These are phyloP conservation scores for Parascedosporium putredinis DNA, from an alignment of 2,329 filamentous ascomycete genomes.

Conservation along the genomic window DNA sequence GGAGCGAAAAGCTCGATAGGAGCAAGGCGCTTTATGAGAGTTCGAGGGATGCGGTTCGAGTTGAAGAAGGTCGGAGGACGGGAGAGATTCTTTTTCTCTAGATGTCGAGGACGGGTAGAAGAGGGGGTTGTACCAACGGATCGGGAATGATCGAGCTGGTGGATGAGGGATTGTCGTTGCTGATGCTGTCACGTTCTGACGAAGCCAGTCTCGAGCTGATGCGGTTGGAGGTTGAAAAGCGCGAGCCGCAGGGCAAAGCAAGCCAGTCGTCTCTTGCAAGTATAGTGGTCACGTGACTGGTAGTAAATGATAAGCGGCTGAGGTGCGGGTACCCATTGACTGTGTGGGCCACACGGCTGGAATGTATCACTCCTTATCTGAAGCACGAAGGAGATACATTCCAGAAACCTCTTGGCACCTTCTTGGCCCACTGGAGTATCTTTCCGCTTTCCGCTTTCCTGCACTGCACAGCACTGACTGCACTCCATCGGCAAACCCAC, in stretches of 20 bases:
- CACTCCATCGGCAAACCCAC: not conserved
- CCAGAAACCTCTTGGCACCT: not conserved
- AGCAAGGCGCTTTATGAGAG: too few relatives aligned
- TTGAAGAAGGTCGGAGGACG: too few relatives aligned
- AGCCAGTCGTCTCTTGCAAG: not conserved
- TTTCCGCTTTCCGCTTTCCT: not conserved
- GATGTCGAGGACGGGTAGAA: not conserved
- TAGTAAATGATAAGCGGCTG: not conserved
- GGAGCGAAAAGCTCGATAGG: too few relatives aligned
- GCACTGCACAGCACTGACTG: not conserved
- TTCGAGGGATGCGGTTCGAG: too few relatives aligned
- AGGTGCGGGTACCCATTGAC: not conserved
- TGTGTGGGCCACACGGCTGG: not conserved
- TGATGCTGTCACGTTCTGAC: conserved; percentile 7
- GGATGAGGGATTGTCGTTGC: not conserved
- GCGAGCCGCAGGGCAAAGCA: not conserved
- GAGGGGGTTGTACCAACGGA: not conserved
- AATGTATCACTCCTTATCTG: not conserved
- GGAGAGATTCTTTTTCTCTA: too few relatives aligned
- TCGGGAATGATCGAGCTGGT: not conserved
- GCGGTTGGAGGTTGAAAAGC: conserved; percentile 3
- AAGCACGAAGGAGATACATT: not conserved
- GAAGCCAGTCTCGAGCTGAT: not conserved
- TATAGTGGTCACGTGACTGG: conserved; percentile 1
- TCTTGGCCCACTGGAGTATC: not conserved